Evolutionary conservation across 176 grass and related monocot genomes (phyloP).

Genomic region (Zoysia pacifica): DNA sequence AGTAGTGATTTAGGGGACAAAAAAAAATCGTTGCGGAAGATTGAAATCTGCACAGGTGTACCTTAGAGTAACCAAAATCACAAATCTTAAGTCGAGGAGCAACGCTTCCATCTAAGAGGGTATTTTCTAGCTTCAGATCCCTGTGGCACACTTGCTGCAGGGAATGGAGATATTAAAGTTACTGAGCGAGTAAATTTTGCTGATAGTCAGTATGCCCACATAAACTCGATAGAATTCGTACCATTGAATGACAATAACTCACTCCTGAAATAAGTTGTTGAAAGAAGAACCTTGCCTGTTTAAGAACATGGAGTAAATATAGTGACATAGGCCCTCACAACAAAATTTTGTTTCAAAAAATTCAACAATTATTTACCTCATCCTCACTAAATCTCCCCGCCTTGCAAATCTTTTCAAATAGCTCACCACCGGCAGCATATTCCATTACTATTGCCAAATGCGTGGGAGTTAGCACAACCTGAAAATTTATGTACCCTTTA

Average conservation of each 20-base stretch:
- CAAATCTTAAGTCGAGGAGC: conserved; percentile 93
- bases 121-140: conserved; percentile 95
- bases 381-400: conserved; percentile 94
- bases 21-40: background rate
- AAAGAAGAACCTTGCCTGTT: conserved; percentile 91
- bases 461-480: conserved; percentile 89
- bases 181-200: background rate
- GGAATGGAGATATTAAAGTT: background rate
- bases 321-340: background rate
- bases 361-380: conserved; percentile 55
- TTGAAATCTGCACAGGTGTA: conserved; percentile 25
- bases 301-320: conserved; percentile 22
- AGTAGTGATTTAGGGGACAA: background rate
- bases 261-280: conserved; percentile 93
- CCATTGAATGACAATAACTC: conserved; percentile 97
- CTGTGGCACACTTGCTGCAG: conserved; percentile 92
- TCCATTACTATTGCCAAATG: conserved; percentile 99
- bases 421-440: conserved; percentile 87
- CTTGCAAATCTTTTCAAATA: conserved; percentile 90
- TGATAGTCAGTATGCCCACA: background rate
- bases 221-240: conserved; percentile 32
- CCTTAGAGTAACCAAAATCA: conserved; percentile 97
- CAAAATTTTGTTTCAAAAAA: background rate
- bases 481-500: conserved; percentile 48
- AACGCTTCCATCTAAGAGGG: conserved; percentile 82